Evolutionary conservation across 345 rosid species (phyloP).

Genomic region (Acer saccharum): DNA sequence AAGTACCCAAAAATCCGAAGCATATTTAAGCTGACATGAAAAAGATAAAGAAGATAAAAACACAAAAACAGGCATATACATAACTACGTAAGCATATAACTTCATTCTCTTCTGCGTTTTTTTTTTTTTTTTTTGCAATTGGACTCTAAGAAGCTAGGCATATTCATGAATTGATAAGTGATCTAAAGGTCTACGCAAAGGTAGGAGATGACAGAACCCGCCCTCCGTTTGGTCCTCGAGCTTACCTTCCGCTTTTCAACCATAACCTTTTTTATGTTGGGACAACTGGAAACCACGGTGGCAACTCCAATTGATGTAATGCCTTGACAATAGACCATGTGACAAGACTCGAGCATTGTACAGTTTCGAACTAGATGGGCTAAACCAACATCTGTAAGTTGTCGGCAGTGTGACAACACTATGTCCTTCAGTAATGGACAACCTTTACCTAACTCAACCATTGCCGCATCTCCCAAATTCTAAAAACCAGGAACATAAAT

Average conservation of each 20-base stretch:
- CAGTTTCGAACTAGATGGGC: conserved; percentile 71
- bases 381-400: conserved; percentile 71
- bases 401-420: conserved; percentile 84
- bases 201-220: conserved; percentile 72
- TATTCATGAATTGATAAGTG: background rate
- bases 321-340: conserved; percentile 78
- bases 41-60: background rate
- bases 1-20: background rate
- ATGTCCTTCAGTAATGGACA: conserved; percentile 76
- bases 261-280: conserved; percentile 73
- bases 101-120: background rate
- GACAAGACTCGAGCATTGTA: conserved; percentile 67
- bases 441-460: conserved; percentile 83
- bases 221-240: conserved; percentile 74
- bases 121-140: background rate
- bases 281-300: conserved; percentile 79
- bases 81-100: background rate
- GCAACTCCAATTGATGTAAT: conserved; percentile 82
- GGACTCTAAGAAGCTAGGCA: background rate
- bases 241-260: conserved; percentile 93
- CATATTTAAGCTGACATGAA: background rate
- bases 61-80: background rate
- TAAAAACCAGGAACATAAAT: conserved; percentile 27
- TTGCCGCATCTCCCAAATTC: conserved; percentile 76
- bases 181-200: conserved; percentile 70